Conservation (phyloP, 2,329 filamentous ascomycete genomes). For the Colletotrichum tamarilloi region DNA sequence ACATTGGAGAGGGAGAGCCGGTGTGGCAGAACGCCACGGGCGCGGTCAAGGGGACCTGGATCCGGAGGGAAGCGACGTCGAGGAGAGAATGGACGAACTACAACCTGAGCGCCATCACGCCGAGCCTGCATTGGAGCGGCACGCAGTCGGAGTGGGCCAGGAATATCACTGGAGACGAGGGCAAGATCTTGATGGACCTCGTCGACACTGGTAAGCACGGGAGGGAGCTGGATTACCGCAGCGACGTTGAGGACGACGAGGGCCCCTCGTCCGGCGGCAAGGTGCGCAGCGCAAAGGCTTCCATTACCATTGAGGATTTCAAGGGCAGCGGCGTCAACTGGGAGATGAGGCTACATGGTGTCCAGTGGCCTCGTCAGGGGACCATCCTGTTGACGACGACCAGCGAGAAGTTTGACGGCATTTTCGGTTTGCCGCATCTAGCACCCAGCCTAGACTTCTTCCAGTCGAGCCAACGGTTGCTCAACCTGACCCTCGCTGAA, state of each 20-base stretch:
- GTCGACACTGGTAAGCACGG: conserved; percentile 62
- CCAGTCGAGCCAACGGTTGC: conserved; percentile 68
- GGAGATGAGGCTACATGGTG: conserved; percentile 83
- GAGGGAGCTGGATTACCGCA: conserved; percentile 56
- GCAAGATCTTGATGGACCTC: conserved; percentile 74
- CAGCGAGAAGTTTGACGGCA: conserved; percentile 93
- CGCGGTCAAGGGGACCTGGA: conserved; percentile 81
- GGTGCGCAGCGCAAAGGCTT: conserved; percentile 76
- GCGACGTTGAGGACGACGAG: conserved; percentile 46
- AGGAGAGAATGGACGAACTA: conserved; percentile 59
- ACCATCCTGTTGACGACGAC: conserved; percentile 86
- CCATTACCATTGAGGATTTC: conserved; percentile 78
- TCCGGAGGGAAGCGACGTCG: conserved; percentile 64
- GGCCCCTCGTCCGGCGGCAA: conserved; percentile 58
- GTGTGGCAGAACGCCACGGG: conserved; percentile 86
- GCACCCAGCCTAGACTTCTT: conserved; percentile 69
- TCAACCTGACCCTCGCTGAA: conserved; percentile 78
- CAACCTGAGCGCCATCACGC: conserved; percentile 74
- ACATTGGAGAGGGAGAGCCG: conserved; percentile 50
- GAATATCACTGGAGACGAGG: conserved; percentile 81
- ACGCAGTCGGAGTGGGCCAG: conserved; percentile 73
- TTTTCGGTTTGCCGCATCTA: conserved; percentile 90
- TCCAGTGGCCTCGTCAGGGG: conserved; percentile 87
- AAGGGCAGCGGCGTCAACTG: conserved; percentile 77
- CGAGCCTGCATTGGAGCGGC: conserved; percentile 73